These are phyloP conservation scores for Triticum timopheevii DNA, from an alignment of 176 grass and related monocot species.

Conservation along the genomic window DNA sequence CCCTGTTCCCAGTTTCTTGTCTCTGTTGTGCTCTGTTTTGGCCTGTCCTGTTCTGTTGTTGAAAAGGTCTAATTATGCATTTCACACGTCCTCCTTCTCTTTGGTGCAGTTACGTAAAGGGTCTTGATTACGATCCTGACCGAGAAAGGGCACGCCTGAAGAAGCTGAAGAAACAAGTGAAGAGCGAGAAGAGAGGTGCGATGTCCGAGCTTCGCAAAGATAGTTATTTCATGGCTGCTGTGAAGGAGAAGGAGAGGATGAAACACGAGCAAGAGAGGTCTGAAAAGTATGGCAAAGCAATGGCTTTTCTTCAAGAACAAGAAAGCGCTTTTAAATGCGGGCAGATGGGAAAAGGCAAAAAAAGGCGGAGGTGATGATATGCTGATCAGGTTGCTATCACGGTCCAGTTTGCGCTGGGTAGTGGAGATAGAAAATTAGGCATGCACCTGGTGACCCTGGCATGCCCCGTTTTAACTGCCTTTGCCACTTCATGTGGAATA, in stretches of 20 bases:
- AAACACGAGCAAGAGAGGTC: slow-evolving; percentile 69
- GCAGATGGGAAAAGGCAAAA: slow-evolving; percentile 82
- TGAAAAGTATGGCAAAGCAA: slow-evolving; percentile 60
- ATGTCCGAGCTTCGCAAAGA: slow-evolving; percentile 79
- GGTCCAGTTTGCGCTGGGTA: slow-evolving; percentile 3
- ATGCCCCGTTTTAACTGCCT: slow-evolving; percentile 5
- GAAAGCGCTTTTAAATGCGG: slow-evolving; percentile 90
- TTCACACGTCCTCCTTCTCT: not conserved
- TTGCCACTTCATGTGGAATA: not conserved
- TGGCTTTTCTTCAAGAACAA: slow-evolving; percentile 91
- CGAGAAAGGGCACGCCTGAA: slow-evolving; percentile 71
- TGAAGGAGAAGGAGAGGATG: slow-evolving; percentile 67
- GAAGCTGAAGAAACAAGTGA: slow-evolving; percentile 68
- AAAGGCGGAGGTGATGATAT: slow-evolving; percentile 75
- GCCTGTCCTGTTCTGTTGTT: slow-evolving; percentile 4
- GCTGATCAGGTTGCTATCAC: not conserved
- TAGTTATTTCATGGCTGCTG: slow-evolving; percentile 62
- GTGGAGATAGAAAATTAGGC: not conserved
- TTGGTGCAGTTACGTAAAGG: slow-evolving; percentile 82
- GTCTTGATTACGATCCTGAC: slow-evolving; percentile 94
- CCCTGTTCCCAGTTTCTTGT: slow-evolving; percentile 3
- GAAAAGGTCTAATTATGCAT: not conserved
- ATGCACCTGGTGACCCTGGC: not conserved
- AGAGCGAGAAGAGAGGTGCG: slow-evolving; percentile 80
- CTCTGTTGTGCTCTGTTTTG: not conserved